Evolutionary conservation across 169 alveolate genomes (phyloP).

Genomic region (Plasmodium ovale): DNA sequence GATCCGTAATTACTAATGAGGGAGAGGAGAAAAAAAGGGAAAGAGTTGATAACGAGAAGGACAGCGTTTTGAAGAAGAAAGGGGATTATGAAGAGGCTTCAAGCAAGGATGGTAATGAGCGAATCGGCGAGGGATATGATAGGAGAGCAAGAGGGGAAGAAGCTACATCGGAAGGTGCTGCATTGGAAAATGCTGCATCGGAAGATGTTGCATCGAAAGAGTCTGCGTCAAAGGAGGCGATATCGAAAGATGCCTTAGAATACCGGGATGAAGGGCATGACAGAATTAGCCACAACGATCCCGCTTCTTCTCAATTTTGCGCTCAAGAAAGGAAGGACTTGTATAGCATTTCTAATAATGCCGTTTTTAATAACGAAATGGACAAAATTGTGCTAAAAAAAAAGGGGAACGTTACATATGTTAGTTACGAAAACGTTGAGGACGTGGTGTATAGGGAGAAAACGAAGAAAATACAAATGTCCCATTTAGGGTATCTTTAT

Average conservation of each 20-base stretch:
- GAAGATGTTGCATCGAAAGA: not conserved
- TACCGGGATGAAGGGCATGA: not conserved
- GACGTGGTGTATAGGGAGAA: conserved; percentile 22
- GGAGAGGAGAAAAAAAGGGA: not conserved
- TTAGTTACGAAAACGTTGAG: conserved; percentile 39
- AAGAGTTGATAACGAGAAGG: not conserved
- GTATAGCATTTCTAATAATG: conserved; percentile 9
- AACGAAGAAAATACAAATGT: conserved; percentile 3
- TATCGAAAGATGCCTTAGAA: not conserved
- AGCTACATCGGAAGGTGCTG: not conserved
- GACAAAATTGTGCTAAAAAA: conserved; percentile 16
- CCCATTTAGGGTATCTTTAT: conserved; percentile 18
- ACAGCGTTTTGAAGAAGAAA: not conserved
- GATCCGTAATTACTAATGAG: not conserved
- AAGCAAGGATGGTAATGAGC: not conserved
- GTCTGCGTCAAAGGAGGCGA: not conserved
- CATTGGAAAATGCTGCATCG: not conserved
- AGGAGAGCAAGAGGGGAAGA: not conserved
- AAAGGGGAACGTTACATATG: conserved; percentile 28
- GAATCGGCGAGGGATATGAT: not conserved
- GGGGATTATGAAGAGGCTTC: not conserved
- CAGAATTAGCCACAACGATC: not conserved
- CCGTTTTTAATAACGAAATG: not conserved
- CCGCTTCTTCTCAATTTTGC: not conserved
- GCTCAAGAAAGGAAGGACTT: conserved; percentile 22